Evolutionary conservation across 495 filamentous ascomycete species (phyloP).

Genomic region (Aspergillus campestris): DNA sequence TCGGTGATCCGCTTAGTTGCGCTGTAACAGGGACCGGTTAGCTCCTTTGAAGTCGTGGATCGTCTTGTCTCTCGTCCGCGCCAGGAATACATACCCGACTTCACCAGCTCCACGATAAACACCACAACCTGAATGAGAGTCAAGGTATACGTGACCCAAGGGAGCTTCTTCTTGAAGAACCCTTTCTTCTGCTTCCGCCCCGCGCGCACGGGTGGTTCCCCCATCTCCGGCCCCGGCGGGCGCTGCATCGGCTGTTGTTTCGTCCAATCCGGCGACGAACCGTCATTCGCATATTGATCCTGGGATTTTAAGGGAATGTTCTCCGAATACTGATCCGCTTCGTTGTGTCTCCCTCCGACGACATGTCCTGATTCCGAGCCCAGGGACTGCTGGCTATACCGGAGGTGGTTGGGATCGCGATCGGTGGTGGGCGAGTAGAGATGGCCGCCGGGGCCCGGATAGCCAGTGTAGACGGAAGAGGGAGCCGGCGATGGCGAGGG

Average conservation of each 20-base stretch:
- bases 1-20: slow-evolving; percentile 53
- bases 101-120: slow-evolving; percentile 85
- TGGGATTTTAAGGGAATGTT: slow-evolving; percentile 42
- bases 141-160: slow-evolving; percentile 77
- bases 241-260: slow-evolving; percentile 34
- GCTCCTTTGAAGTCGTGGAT: background rate
- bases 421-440: slow-evolving; percentile 21
- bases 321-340: slow-evolving; percentile 41
- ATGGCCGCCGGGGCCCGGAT: slow-evolving; percentile 21
- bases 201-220: slow-evolving; percentile 13
- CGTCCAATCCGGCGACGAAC: slow-evolving; percentile 27
- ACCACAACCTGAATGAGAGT: slow-evolving; percentile 70
- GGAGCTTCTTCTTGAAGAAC: slow-evolving; percentile 53
- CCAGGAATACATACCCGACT: slow-evolving; percentile 52
- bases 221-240: slow-evolving; percentile 22
- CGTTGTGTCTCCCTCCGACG: slow-evolving; percentile 23
- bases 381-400: slow-evolving; percentile 35
- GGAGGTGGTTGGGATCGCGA: slow-evolving; percentile 26
- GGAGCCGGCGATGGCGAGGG: slow-evolving; percentile 4
- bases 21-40: slow-evolving; percentile 16
- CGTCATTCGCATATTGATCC: slow-evolving; percentile 22
- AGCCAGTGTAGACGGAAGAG: slow-evolving; percentile 3
- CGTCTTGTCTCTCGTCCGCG: background rate
- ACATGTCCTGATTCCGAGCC: slow-evolving; percentile 28
- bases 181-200: slow-evolving; percentile 30